A percentile compares a stretch with the other conserved stretches of the same genome.
phyloP scores from a whole-genome alignment of 2,329 filamentous ascomycete genomes.

The Fusarium sarcochroum region DNA sequence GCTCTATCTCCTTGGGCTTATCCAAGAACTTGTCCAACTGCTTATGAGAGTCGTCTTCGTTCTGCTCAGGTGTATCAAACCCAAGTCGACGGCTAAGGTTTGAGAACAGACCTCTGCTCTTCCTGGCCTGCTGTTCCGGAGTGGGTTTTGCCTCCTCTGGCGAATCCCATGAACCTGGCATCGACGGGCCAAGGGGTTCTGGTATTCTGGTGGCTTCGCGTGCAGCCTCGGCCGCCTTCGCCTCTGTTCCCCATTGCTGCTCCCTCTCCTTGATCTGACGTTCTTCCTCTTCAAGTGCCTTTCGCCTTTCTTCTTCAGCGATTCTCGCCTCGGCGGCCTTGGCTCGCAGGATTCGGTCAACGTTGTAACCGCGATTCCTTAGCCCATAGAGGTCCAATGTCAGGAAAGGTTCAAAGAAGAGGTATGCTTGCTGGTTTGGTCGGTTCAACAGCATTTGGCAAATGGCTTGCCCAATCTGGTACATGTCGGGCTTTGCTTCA shows the following conservation, averaged over 20 bases:
- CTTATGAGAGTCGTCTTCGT: slow-evolving; percentile 58
- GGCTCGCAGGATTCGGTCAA: slow-evolving; percentile 90
- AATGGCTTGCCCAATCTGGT: slow-evolving; percentile 91
- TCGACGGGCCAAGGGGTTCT: slow-evolving; percentile 60
- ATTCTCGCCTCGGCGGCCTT: slow-evolving; percentile 91
- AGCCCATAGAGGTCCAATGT: slow-evolving; percentile 87
- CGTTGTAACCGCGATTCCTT: slow-evolving; percentile 92
- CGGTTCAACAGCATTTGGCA: slow-evolving; percentile 84
- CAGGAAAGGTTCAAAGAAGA: slow-evolving; percentile 92
- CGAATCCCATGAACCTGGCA: slow-evolving; percentile 84
- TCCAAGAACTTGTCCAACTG: slow-evolving; percentile 62
- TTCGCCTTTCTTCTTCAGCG: slow-evolving; percentile 84
- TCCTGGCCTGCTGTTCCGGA: slow-evolving; percentile 54
- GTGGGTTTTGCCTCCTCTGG: slow-evolving; percentile 64
- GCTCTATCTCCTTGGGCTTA: slow-evolving; percentile 45
- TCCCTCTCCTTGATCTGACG: slow-evolving; percentile 73
- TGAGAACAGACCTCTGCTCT: slow-evolving; percentile 74
- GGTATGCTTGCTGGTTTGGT: slow-evolving; percentile 88
- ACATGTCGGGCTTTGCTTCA: slow-evolving; percentile 80
- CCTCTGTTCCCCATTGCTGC: slow-evolving; percentile 57
- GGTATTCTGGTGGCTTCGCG: slow-evolving; percentile 59
- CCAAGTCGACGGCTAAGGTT: slow-evolving; percentile 77
- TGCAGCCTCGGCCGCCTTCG: slow-evolving; percentile 57
- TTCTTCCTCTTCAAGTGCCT: slow-evolving; percentile 80
- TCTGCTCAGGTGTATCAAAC: slow-evolving; percentile 67